phyloP scores from a whole-genome alignment of 306 rosid genomes.

The Rosa persica region DNA sequence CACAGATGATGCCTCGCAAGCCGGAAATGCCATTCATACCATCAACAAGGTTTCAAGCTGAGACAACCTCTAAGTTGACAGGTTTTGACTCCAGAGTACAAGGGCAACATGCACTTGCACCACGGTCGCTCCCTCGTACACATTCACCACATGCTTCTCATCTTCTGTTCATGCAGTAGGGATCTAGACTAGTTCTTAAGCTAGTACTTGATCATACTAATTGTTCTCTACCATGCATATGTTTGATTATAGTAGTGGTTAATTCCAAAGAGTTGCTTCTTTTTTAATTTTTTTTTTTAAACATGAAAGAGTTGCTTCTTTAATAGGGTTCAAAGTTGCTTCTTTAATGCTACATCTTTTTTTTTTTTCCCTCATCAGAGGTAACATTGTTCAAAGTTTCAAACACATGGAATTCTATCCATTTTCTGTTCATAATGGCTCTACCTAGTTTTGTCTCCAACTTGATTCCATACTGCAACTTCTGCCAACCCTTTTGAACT shows the following conservation, averaged over 20 bases:
- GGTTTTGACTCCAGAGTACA: constrained; percentile 42
- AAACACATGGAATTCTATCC: not conserved
- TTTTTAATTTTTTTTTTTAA: not conserved
- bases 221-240: not conserved
- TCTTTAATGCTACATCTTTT: not conserved
- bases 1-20: constrained; percentile 13
- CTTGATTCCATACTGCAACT: not conserved
- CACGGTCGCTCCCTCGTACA: constrained; percentile 43
- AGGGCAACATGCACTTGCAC: constrained; percentile 41
- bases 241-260: not conserved
- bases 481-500: not conserved
- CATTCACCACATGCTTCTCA: constrained; percentile 54
- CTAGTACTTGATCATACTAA: not conserved
- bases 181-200: constrained; percentile 5
- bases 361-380: not conserved
- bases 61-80: constrained; percentile 38
- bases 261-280: not conserved
- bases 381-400: not conserved
- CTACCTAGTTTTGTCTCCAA: not conserved
- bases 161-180: constrained; percentile 42
- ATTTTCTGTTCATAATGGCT: not conserved
- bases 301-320: too few species aligned
- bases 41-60: constrained; percentile 48
- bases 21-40: constrained; percentile 38
- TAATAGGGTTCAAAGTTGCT: not conserved